Conservation (phyloP, 2,329 filamentous ascomycete species). For the Microcyclospora pomicola region DNA sequence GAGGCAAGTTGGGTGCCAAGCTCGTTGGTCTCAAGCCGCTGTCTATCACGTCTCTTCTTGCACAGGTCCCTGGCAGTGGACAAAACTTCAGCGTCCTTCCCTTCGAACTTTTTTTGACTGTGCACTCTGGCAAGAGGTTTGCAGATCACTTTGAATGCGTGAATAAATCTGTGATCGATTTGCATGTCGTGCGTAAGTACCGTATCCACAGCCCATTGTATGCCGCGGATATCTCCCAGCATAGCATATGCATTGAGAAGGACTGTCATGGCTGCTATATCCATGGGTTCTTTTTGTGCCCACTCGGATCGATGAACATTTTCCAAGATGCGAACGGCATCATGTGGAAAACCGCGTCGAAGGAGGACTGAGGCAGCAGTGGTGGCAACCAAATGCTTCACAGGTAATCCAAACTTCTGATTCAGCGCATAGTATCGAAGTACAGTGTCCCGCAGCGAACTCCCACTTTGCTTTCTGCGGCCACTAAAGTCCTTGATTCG, state of each 20-base stretch:
- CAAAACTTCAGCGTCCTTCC: background rate
- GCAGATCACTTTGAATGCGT: slow-evolving; percentile 1
- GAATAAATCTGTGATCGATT: slow-evolving; percentile 16
- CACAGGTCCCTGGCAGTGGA: background rate
- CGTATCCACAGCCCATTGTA: slow-evolving; percentile 16
- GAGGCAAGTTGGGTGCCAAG: slow-evolving; percentile 9
- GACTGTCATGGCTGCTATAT: slow-evolving; percentile 20
- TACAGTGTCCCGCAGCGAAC: slow-evolving; percentile 10
- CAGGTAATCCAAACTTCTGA: slow-evolving; percentile 13
- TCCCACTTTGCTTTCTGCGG: slow-evolving; percentile 5
- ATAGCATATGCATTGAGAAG: slow-evolving; percentile 18
- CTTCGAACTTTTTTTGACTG: background rate
- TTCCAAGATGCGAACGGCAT: slow-evolving; percentile 18
- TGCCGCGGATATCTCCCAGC: slow-evolving; percentile 9
- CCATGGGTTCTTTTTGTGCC: slow-evolving; percentile 10
- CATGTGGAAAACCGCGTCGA: slow-evolving; percentile 9
- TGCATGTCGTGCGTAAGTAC: slow-evolving; percentile 16
- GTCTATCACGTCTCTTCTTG: slow-evolving; percentile 5
- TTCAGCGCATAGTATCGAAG: slow-evolving; percentile 20
- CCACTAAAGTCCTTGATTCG: slow-evolving; percentile 9
- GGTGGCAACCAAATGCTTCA: slow-evolving; percentile 17
- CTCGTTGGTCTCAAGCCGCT: slow-evolving; percentile 5
- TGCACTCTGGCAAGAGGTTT: background rate
- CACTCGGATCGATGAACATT: slow-evolving; percentile 15
- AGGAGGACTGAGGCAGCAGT: slow-evolving; percentile 19